phyloP scores from a whole-genome alignment of 2,329 filamentous ascomycete genomes.

The Orbilia blumenaviensis region DNA sequence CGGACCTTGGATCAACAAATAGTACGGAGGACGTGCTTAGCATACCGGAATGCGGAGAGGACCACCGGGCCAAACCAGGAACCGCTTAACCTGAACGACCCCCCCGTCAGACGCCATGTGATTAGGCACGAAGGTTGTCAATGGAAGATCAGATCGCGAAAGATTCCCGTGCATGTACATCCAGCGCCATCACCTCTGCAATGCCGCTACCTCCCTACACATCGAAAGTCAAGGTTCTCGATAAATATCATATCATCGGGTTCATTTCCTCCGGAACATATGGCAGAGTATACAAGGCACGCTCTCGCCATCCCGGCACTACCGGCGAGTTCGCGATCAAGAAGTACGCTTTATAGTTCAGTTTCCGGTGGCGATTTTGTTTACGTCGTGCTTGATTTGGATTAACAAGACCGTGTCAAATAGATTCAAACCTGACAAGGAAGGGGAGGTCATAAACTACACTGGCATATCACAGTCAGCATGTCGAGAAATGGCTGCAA shows the following conservation, averaged over 20 bases:
- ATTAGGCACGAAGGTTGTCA: conserved; percentile 24
- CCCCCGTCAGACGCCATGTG: conserved; percentile 1
- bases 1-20: too few species aligned
- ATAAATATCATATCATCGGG: conserved; percentile 94
- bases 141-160: conserved; percentile 29
- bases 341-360: conserved; percentile 69
- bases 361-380: background rate
- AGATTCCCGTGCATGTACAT: background rate
- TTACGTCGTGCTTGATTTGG: background rate
- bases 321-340: conserved; percentile 95
- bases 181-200: conserved; percentile 12
- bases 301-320: conserved; percentile 70
- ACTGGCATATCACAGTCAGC: conserved; percentile 98
- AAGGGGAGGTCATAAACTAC: conserved; percentile 92
- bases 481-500: conserved; percentile 87
- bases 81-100: background rate
- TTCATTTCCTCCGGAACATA: conserved; percentile 99
- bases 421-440: conserved; percentile 94
- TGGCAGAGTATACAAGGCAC: conserved; percentile 94
- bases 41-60: background rate
- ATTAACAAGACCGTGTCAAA: background rate
- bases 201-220: conserved; percentile 65
- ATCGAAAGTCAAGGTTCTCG: conserved; percentile 85
- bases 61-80: background rate
- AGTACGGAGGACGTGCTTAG: too few species aligned